phyloP scores from a whole-genome alignment of 2,329 filamentous ascomycete genomes.

The Claviceps humidiphila region DNA sequence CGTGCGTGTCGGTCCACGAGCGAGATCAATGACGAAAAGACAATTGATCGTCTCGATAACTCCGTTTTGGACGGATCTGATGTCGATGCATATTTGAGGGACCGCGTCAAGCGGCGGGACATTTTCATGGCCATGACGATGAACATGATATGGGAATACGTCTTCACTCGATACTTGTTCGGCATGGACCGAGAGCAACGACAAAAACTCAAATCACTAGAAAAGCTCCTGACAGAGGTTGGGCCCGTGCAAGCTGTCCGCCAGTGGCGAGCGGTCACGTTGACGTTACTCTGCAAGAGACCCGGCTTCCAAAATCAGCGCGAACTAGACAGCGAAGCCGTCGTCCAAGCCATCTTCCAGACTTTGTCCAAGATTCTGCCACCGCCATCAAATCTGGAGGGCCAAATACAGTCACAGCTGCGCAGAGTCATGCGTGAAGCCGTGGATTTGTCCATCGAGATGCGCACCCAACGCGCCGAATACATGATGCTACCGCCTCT shows the following conservation, averaged over 20 bases:
- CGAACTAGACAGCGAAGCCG: slow-evolving; percentile 82
- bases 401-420: slow-evolving; percentile 70
- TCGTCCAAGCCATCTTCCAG: slow-evolving; percentile 74
- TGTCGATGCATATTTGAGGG: slow-evolving; percentile 74
- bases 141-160: slow-evolving; percentile 98
- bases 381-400: slow-evolving; percentile 67
- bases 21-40: slow-evolving; percentile 83
- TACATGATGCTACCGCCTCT: slow-evolving; percentile 97
- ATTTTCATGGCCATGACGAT: slow-evolving; percentile 98
- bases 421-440: slow-evolving; percentile 79
- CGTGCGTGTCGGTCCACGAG: slow-evolving; percentile 70
- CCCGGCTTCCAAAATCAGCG: slow-evolving; percentile 71
- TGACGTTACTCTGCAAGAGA: slow-evolving; percentile 74
- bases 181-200: slow-evolving; percentile 97
- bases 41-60: slow-evolving; percentile 89
- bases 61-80: slow-evolving; percentile 87
- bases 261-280: slow-evolving; percentile 90
- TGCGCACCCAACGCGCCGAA: slow-evolving; percentile 92
- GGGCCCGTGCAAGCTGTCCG: slow-evolving; percentile 81
- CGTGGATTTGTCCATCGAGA: slow-evolving; percentile 84
- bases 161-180: slow-evolving; percentile 95
- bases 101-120: slow-evolving; percentile 78
- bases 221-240: slow-evolving; percentile 82
- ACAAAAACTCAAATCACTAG: slow-evolving; percentile 90
- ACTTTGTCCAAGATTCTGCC: slow-evolving; percentile 76